These are phyloP conservation scores for Strigomonas culicis DNA, from an alignment of 208 protist species.

Conservation along the genomic window DNA sequence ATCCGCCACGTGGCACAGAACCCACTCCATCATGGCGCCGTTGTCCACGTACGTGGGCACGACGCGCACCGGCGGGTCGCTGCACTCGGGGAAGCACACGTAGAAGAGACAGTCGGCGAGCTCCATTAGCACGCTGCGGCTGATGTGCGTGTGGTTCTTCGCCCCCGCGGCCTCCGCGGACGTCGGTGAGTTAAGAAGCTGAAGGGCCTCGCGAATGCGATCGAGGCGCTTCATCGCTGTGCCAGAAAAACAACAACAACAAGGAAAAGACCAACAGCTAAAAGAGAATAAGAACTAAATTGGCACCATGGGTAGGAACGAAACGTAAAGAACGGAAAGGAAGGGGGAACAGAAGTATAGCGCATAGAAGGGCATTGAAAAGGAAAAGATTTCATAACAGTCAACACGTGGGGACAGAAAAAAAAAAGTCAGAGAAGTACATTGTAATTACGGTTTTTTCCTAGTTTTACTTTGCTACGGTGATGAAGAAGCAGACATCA, in stretches of 20 bases:
- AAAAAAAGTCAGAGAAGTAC: neutral
- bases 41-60: conserved; percentile 25
- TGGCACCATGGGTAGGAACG: too few relatives aligned
- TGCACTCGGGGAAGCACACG: conserved; percentile 57
- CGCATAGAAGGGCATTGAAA: neutral
- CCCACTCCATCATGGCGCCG: conserved; percentile 40
- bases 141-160: conserved; percentile 28
- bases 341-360: neutral
- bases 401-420: neutral
- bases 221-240: conserved; percentile 47
- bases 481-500: conserved; percentile 14
- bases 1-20: conserved; percentile 46
- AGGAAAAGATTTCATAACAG: neutral
- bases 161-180: neutral
- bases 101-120: conserved; percentile 53
- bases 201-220: conserved; percentile 39
- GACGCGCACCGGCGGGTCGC: conserved; percentile 24
- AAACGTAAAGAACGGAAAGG: neutral
- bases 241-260: conserved; percentile 5
- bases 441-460: neutral
- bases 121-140: conserved; percentile 32
- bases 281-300: neutral
- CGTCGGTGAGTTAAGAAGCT: conserved; percentile 24
- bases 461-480: conserved; percentile 5
- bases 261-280: neutral